Evolutionary conservation across 1,284 basidiomycete species (phyloP), one percentile per base, ranked within the genome.

Genomic region (Rhodotorula glutinis): DNA sequence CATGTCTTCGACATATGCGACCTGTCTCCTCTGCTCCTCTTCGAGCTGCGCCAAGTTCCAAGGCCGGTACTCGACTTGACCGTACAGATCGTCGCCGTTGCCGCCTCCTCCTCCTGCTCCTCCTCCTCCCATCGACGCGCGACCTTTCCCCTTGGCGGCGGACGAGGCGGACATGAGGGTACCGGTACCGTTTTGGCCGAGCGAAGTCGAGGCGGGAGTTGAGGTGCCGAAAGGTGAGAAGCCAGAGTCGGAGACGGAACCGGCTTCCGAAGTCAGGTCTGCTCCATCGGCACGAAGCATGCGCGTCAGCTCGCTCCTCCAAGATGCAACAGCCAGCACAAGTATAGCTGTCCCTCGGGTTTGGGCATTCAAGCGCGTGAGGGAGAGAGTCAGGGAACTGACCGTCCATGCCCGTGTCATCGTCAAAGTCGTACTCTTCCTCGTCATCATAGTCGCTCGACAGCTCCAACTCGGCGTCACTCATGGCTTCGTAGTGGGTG

Each of bases 1-100:
- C 73, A 96, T 88, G 40, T 87, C 86, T 73, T 86, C 85, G 71
- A 95, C 88, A 78, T 93, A 86, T n/a, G 88, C 87, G 54, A 92
- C 82, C 75, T 93, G 90, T 66, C 82, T 79, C 63, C 83, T 81
- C 85, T 94, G 91, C 76, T 87, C 85, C 71, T 83, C 85, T 80
- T 88, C 86, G 65, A 97, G 86, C 49, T 87, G 63, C 16, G 60
- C 49, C 23, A 66, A 49, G 60, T 68, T 71, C 17, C 75, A 51
- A 13, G 73, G 65, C 11, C 53, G 43, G 61, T 63, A 77, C 43
- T 76, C 74, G 59, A 75, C 85, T 49, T 65, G 64, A 0, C 64
- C 68, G 29, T 54, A 63, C 23, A 66, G 21, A 11, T 66, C 60
- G 4, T 70, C 68, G 17, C 61, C 57, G 40, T 38, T 38, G 7